Base-by-base conservation (phyloP, 805 yeast genomes). In the Suhomyces kilbournensis region DNA sequence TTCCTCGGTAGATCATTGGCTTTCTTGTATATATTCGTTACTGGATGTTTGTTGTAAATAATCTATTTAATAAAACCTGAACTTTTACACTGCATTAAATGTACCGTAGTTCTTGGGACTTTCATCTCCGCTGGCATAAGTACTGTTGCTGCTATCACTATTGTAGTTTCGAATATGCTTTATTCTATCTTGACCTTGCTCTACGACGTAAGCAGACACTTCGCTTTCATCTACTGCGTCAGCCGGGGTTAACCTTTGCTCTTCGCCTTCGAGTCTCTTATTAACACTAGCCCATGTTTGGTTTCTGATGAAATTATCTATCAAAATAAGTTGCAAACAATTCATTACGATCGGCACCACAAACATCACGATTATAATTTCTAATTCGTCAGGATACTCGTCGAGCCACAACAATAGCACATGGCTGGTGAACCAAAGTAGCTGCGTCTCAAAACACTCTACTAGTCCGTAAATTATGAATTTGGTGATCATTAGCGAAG, bases 301-400 rank as follows among this genome's bases (percentile, higher is more conserved):
- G 58, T 82, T 74, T 61, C 84, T 86, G 60, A 88, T 87, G 53
- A 88, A 82, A 62, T 83, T 86, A 62, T 88, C 96, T 39, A 88
- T 80, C 56, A 88, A 78, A 45, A 84, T 76, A 59, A 85, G 82
- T 65, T 88, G 96, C 67, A 88, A 78, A 55, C 87, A 80, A 64
- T 88, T 88, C 79, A 88, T 77, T 54, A 86, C 65, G 5, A 87
- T 74, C 1, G 96, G 96, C 58, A 87, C 86, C 7, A 88, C 80
- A 64, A 94, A 81, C 84, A 93, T 86, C 23, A 94, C 97, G 55
- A 93, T 80, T 39, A 88, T 85, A 14, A 93, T 89, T 66, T 94
- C 97, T 38, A 90, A 56, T 54, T 75, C 77, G 56, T 86, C 83
- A 2, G 96, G 94, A 67, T 84, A 84, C 49, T 81, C 81, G 60